Base-by-base conservation (phyloP, 2,329 filamentous ascomycete species). In the Hymenoscyphus occultus region DNA sequence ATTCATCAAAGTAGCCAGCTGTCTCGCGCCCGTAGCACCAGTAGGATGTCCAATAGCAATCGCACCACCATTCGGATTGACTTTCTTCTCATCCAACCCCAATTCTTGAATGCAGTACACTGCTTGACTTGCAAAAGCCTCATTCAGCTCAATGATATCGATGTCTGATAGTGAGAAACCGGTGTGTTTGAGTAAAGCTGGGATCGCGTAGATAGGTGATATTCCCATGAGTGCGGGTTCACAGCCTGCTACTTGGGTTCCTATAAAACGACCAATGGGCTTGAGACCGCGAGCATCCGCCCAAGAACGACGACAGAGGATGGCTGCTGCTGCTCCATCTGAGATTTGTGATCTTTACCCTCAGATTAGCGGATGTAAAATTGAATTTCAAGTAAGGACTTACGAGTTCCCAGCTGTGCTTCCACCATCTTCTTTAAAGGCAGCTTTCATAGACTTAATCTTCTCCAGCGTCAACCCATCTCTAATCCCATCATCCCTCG, bases 211-310 rank as follows among this genome's bases (percentile, higher is more conserved):
- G 1, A 86, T 84, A 5, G 87, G 87, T 0, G 87, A 87, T 60
- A 90, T 80, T 13, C 87, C 87, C 87, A 90, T 90, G 76, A 90
- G 86, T 71, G 89, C 86, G 0, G 87, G 87, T 60, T 80, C 79
- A 69, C 86, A 88, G 7, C 87, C 87, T 3, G 84, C 81, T 14
- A 88, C 83, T 66, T 86, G 82, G 2, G 85, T 86, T n/a, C 83
- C 84, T 1, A 86, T 83, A 81, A 86, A 90, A 72, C 87, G 87
- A 3, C 82, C 87, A 67, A 88, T 84, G 69, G 89, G 89, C 40
- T 80, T 79, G 16, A 90, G 78, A 6, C 86, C 86, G 0, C 89
- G 79, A 57, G 82, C 80, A 1, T 82, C 82, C 1, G 87, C 87
- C 16, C 83, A 88, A 12, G 82, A 86, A 14, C 87, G 81, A 63